Evolutionary conservation across 495 filamentous ascomycete species (phyloP).

Genomic region (Tuber umbilicatum): DNA sequence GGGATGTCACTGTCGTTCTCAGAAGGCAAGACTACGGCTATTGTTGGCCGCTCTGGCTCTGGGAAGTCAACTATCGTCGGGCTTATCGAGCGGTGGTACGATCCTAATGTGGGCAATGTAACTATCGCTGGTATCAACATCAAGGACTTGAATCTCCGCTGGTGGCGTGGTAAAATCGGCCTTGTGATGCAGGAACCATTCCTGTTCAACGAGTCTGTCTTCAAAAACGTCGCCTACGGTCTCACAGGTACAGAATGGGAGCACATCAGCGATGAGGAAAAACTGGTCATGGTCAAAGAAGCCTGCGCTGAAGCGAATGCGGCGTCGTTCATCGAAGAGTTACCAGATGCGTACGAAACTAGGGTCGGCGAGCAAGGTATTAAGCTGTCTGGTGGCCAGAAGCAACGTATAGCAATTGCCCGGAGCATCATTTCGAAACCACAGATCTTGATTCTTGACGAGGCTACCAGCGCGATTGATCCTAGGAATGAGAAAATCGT

Average conservation of each 20-base stretch:
- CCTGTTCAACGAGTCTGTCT: slow-evolving; percentile 63
- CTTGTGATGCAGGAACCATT: slow-evolving; percentile 64
- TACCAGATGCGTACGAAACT: slow-evolving; percentile 60
- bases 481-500: slow-evolving; percentile 61
- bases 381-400: slow-evolving; percentile 54
- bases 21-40: slow-evolving; percentile 82
- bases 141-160: slow-evolving; percentile 54
- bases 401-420: slow-evolving; percentile 70
- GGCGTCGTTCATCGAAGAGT: slow-evolving; percentile 54
- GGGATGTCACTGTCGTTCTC: slow-evolving; percentile 79
- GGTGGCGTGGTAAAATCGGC: slow-evolving; percentile 60
- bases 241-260: slow-evolving; percentile 60
- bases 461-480: slow-evolving; percentile 77
- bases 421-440: slow-evolving; percentile 71
- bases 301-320: slow-evolving; percentile 59
- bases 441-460: slow-evolving; percentile 73
- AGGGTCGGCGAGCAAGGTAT: slow-evolving; percentile 50
- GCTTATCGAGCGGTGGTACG: slow-evolving; percentile 60
- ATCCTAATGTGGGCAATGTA: slow-evolving; percentile 43
- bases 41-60: slow-evolving; percentile 68
- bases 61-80: slow-evolving; percentile 64
- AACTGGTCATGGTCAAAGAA: slow-evolving; percentile 52
- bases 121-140: slow-evolving; percentile 44
- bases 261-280: slow-evolving; percentile 47
- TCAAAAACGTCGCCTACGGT: slow-evolving; percentile 59